Evolutionary conservation across 768 basidiomycete genomes (phyloP).

Genomic region (Kwoniella bestiolae): DNA sequence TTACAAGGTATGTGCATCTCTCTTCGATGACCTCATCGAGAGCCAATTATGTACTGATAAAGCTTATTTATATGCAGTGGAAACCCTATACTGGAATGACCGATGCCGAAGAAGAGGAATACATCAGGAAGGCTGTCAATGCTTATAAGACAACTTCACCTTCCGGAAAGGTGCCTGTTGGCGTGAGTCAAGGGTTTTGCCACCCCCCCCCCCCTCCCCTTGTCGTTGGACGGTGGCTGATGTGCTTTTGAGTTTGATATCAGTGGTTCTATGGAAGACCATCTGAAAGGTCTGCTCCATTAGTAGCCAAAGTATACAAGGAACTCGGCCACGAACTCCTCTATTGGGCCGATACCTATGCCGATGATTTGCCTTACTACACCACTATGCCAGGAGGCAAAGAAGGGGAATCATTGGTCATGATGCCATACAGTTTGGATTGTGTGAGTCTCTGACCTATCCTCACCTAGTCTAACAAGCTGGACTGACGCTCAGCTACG

Average conservation of each 20-base stretch:
- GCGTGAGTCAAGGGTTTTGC: slow-evolving; percentile 14
- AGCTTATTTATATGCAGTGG: slow-evolving; percentile 27
- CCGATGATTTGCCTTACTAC: slow-evolving; percentile 50
- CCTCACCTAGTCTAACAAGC: slow-evolving; percentile 21
- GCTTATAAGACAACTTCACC: slow-evolving; percentile 39
- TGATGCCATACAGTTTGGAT: slow-evolving; percentile 47
- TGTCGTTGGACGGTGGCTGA: no score
- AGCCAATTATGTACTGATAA: background rate
- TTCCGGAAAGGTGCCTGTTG: slow-evolving; percentile 33
- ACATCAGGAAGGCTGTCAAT: slow-evolving; percentile 40
- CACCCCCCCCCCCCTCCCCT: background rate
- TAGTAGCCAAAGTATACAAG: slow-evolving; percentile 47
- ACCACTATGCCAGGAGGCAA: slow-evolving; percentile 30
- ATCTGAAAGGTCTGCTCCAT: slow-evolving; percentile 26
- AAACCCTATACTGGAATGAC: slow-evolving; percentile 24
- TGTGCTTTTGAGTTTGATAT: background rate
- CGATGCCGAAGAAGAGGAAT: slow-evolving; percentile 40
- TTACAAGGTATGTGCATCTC: slow-evolving; percentile 23
- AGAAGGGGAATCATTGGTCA: slow-evolving; percentile 33
- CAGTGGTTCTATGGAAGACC: slow-evolving; percentile 39
- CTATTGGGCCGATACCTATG: slow-evolving; percentile 42
- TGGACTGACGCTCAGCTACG: background rate
- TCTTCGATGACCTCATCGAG: background rate
- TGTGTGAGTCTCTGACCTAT: slow-evolving; percentile 21
- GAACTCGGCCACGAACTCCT: slow-evolving; percentile 46